Evolutionary conservation across 805 yeast genomes (phyloP), one percentile per base, ranked within the genome.

Genomic region (Candida verbasci): DNA sequence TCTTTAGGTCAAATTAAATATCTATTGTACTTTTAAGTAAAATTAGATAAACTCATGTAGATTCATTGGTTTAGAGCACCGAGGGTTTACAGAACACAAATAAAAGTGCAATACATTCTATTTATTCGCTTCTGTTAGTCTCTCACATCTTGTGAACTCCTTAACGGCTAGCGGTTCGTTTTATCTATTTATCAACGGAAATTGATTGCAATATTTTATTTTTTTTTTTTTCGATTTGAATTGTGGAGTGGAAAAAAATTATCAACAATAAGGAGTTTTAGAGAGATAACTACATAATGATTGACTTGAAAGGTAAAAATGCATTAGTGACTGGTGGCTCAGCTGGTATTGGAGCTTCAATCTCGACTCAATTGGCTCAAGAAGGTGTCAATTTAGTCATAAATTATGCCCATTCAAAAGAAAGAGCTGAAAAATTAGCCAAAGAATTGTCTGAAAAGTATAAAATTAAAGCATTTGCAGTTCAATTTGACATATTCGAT

Each of bases 331-430:
- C 43, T 15, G 43, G 43, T 27, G 43, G 43, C 6, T 25, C 37
- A 12, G 40, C 65, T 2, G 68, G 67, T 2, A 47, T 62, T 16
- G 68, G 68, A 3, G 66, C 65, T 0, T 57, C 48, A 1, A 48
- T 58, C 3, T 57, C 60, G 17, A 46, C 40, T 14, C 57, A 58
- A 34, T 56, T 60, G 29, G 68, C 68, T 2, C 49, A 49, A 2
- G 60, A 59, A 35, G 68, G 66, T 6, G 58, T 50, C 31, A 42
- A 55, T 36, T n/a, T 62, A 9, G 60, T 56, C 24, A 48, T 62
- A 35, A 62, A 61, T 42, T 61, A 60, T 39, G 51, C 55, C 18
- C 35, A 49, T 26, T 55, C 62, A 9, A 32, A 39, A 31, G 55
- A 48, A 16, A 43, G 63, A 32, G 67, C 63, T n/a, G 49, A 48